Conservation (phyloP, 208 protist genomes). For the Naegleria lovaniensis region DNA sequence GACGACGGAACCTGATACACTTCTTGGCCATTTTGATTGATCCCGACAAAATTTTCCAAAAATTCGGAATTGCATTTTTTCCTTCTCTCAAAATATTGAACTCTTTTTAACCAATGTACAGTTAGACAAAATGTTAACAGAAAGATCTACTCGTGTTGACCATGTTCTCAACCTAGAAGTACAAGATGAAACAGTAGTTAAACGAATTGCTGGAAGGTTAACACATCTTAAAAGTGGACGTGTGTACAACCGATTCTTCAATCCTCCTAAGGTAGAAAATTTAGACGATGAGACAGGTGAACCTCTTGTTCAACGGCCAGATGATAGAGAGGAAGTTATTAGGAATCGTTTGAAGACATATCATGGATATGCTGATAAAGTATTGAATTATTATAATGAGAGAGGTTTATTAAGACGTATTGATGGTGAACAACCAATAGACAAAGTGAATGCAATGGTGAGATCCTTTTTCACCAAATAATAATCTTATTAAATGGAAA, state of each 20-base stretch:
- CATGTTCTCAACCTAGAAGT: slow-evolving; percentile 20
- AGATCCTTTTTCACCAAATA: not conserved
- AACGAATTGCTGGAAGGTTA: slow-evolving; percentile 24
- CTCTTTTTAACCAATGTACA: no score
- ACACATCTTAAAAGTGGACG: slow-evolving; percentile 49
- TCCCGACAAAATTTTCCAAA: no score
- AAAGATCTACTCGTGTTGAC: not conserved
- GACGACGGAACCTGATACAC: no score
- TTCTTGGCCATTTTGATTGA: no score
- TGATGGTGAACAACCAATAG: slow-evolving; percentile 20
- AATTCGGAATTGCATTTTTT: not conserved
- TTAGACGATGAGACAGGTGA: slow-evolving; percentile 35
- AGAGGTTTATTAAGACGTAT: not conserved
- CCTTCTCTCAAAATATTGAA: not conserved
- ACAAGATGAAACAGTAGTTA: slow-evolving; percentile 1
- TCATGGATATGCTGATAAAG: not conserved
- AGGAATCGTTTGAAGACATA: slow-evolving; percentile 5
- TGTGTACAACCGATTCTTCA: slow-evolving; percentile 50
- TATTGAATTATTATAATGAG: not conserved
- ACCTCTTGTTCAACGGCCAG: slow-evolving; percentile 16
- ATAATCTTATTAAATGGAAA: no score
- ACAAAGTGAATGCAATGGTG: not conserved
- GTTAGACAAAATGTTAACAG: not conserved
- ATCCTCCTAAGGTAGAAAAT: slow-evolving; percentile 23
- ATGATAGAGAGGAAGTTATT: slow-evolving; percentile 17